Evolutionary conservation across 805 yeast genomes (phyloP).

Genomic region (Pichia insulana): DNA sequence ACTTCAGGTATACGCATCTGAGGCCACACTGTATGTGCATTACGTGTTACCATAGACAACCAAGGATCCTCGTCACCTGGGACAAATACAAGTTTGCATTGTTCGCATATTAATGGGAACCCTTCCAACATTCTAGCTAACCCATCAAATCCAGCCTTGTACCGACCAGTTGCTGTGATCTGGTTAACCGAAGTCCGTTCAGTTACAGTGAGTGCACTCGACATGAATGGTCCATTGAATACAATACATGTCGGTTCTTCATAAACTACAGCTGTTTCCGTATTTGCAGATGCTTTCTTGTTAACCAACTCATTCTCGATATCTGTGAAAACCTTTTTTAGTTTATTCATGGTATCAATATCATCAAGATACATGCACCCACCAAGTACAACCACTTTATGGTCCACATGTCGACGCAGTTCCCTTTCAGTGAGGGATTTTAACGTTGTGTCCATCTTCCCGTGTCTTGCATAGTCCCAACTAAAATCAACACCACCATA

Average conservation of each 20-base stretch:
- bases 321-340: constrained; percentile 50
- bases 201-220: constrained; percentile 53
- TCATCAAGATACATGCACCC: constrained; percentile 64
- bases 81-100: constrained; percentile 56
- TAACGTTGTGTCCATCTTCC: constrained; percentile 55
- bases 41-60: constrained; percentile 63
- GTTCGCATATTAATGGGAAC: constrained; percentile 43
- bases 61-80: constrained; percentile 96
- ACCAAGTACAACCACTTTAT: constrained; percentile 65
- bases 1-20: constrained; percentile 60
- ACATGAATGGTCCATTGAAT: constrained; percentile 72
- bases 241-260: constrained; percentile 40
- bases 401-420: constrained; percentile 32
- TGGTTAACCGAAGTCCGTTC: constrained; percentile 40
- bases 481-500: constrained; percentile 71
- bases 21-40: constrained; percentile 60
- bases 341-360: constrained; percentile 46
- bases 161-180: constrained; percentile 42
- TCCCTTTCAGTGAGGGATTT: constrained; percentile 49
- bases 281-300: constrained; percentile 19
- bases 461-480: constrained; percentile 18
- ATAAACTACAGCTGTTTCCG: neutral
- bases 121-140: constrained; percentile 57
- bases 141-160: constrained; percentile 63
- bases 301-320: constrained; percentile 38